Base-by-base conservation (phyloP, 495 filamentous ascomycete species). In the Neurospora tetrasperma region DNA sequence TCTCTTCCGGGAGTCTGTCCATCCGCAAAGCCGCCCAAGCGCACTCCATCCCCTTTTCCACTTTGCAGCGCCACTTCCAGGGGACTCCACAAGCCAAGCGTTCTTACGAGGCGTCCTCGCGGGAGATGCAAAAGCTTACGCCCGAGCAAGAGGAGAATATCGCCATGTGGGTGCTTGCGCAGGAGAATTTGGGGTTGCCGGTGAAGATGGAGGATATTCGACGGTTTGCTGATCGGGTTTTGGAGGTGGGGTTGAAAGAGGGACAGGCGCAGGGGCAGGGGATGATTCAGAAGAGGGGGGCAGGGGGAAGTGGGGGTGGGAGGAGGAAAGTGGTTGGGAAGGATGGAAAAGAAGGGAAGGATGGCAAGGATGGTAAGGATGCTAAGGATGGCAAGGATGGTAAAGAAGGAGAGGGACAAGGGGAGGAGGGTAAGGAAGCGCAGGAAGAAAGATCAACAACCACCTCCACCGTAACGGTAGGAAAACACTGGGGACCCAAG, bases 121-220 rank as follows among this genome's bases (percentile, higher is more conserved):
- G 27, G 1, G 54, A 66, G 7, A 66, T 66, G 54, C 54, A 66
- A 18, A 66, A 66, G 16, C 54, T 66, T 3, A 35, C 54, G 0
- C 54, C 54, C 6, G 54, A 66, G 3, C 54, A 66, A 18, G 54
- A 66, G 5, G 54, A 66, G 54, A 66, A 66, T 3, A 66, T 66
- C 14, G 54, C 54, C 23, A 31, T 66, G 23, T 66, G 54, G 70
- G 41, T 85, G 16, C 75, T 86, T 0, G 82, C 83, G 9, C 84
- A 86, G 59, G 84, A 83, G 2, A 78, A 84, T 72, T 74, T 85
- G 44, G 83, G 82, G 46, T 76, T 86, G 41, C 83, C 83, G 27
- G 76, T 86, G 69, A 62, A 84, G 39, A 72, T 75, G 14, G 73
- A 77, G 16, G 80, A 80, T 66, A 78, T 82, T 39, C 81, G 84